phyloP scores from a whole-genome alignment of 352 stramenopile genomes.

The Phytophthora sansomeana region DNA sequence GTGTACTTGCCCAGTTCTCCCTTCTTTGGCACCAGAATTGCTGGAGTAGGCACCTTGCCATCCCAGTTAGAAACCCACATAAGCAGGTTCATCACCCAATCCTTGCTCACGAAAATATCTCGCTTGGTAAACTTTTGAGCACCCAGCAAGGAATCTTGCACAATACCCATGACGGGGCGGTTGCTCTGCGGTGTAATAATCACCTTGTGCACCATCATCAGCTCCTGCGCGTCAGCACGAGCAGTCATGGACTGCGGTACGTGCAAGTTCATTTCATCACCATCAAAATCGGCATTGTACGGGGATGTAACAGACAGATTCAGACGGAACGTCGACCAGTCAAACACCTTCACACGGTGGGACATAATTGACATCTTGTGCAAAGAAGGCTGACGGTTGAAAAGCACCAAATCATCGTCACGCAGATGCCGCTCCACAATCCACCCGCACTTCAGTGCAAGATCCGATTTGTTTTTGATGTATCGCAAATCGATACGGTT shows the following conservation, averaged over 20 bases:
- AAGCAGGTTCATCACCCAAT: slow-evolving; percentile 98
- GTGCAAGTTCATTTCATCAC: slow-evolving; percentile 99
- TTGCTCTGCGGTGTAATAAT: slow-evolving; percentile 99
- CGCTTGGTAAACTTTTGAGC: slow-evolving; percentile 98
- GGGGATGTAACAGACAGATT: slow-evolving; percentile 98
- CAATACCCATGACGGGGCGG: slow-evolving; percentile 99
- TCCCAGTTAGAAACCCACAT: slow-evolving; percentile 99
- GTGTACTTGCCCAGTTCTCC: slow-evolving; percentile 85
- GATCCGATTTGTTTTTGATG: slow-evolving; percentile 97
- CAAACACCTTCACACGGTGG: slow-evolving; percentile 98
- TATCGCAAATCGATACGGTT: slow-evolving; percentile 98
- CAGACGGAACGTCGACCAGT: slow-evolving; percentile 99
- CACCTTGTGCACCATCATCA: slow-evolving; percentile 99
- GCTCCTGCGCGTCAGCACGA: slow-evolving; percentile 96
- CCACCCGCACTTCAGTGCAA: slow-evolving; percentile 97
- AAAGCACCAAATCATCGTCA: slow-evolving; percentile 99
- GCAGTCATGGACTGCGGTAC: slow-evolving; percentile 98
- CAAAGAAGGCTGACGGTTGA: slow-evolving; percentile 99
- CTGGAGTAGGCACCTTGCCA: slow-evolving; percentile 96
- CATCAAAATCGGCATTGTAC: slow-evolving; percentile 99
- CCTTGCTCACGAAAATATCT: slow-evolving; percentile 98
- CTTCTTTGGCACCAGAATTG: slow-evolving; percentile 96
- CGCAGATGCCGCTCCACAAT: slow-evolving; percentile 98
- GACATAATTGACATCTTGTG: slow-evolving; percentile 99
- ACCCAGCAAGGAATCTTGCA: slow-evolving; percentile 97